These are phyloP conservation scores for Ustanciosporium gigantosporum DNA, from an alignment of 1,284 basidiomycete species.

Conservation along the genomic window DNA sequence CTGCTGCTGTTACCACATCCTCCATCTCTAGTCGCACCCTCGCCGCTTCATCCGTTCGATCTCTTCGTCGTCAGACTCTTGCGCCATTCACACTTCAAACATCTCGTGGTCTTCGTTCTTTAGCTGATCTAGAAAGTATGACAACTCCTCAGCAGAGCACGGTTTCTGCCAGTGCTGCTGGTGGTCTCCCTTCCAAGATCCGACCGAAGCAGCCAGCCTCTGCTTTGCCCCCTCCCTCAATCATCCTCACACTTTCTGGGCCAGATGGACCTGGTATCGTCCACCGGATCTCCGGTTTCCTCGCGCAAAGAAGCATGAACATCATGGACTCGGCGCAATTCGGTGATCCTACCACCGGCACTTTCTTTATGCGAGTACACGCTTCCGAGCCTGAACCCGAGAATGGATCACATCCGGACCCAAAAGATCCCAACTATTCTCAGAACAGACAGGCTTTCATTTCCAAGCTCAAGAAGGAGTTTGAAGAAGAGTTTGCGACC, in stretches of 20 bases:
- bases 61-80: no score
- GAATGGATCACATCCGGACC: slow-evolving; percentile 20
- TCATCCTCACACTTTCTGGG: slow-evolving; percentile 57
- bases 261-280: slow-evolving; percentile 57
- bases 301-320: slow-evolving; percentile 52
- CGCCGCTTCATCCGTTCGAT: background rate
- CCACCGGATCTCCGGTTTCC: slow-evolving; percentile 47
- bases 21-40: slow-evolving; percentile 1
- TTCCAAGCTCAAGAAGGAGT: slow-evolving; percentile 34
- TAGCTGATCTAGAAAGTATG: slow-evolving; percentile 44
- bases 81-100: background rate
- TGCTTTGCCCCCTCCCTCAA: slow-evolving; percentile 52
- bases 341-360: slow-evolving; percentile 48
- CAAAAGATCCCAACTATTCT: slow-evolving; percentile 16
- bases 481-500: slow-evolving; percentile 47
- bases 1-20: slow-evolving; percentile 4
- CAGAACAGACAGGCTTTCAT: slow-evolving; percentile 25
- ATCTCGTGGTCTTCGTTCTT: slow-evolving; percentile 34
- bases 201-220: slow-evolving; percentile 62
- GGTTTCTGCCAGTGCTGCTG: slow-evolving; percentile 5
- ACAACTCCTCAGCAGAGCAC: slow-evolving; percentile 61
- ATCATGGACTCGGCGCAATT: slow-evolving; percentile 59
- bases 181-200: slow-evolving; percentile 27
- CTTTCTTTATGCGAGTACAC: slow-evolving; percentile 60
- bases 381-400: slow-evolving; percentile 38